A percentile compares a stretch with the other conserved stretches of the same genome.
phyloP scores from a whole-genome alignment of 306 rosid genomes.

The Rubus parviflorus region DNA sequence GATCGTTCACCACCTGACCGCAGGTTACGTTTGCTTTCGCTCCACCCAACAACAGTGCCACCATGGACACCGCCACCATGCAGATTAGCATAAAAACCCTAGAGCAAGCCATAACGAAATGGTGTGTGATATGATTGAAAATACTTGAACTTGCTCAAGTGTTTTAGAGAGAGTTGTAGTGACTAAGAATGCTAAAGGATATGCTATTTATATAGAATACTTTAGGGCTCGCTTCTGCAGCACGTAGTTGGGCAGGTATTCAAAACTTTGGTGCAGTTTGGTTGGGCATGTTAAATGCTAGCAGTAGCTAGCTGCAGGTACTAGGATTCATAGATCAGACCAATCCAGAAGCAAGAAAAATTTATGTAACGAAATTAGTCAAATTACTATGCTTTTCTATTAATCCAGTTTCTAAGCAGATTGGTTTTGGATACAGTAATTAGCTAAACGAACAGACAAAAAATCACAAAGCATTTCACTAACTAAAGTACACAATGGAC shows the following conservation, averaged over 20 bases:
- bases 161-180: not conserved
- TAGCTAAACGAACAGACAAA: no score
- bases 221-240: no score
- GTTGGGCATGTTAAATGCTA: not conserved
- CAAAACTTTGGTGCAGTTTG: not conserved
- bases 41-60: not conserved
- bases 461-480: no score
- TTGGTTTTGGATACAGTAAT: no score
- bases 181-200: not conserved
- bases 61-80: not conserved
- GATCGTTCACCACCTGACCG: conserved; percentile 20
- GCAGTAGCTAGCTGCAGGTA: not conserved
- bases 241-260: not conserved
- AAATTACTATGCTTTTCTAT: no score
- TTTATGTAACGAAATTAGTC: no score
- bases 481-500: no score
- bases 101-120: not conserved
- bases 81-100: not conserved
- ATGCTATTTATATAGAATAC: not conserved
- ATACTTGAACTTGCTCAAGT: not conserved
- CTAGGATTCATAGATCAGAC: not conserved
- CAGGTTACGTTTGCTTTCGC: not conserved
- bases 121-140: not conserved
- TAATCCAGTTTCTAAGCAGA: no score
- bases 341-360: not conserved